Conservation (phyloP, 257 asterid species). For the Primulina huaijiensis region DNA sequence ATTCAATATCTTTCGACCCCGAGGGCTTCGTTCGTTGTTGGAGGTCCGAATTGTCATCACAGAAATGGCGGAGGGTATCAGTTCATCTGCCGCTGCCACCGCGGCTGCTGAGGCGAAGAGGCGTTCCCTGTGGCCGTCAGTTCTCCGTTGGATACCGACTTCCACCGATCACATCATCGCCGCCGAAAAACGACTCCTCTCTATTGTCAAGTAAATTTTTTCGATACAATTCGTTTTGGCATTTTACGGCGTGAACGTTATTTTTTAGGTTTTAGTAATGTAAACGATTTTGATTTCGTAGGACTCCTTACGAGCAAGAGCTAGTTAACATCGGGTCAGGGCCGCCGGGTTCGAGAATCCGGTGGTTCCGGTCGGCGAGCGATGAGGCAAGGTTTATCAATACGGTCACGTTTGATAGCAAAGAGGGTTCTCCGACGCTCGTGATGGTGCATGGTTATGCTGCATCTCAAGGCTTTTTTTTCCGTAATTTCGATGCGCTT, state of each 20-base stretch:
- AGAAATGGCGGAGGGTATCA: slow-evolving; percentile 66
- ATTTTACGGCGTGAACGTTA: neutral
- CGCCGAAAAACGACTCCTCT: slow-evolving; percentile 86
- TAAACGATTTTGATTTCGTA: slow-evolving; percentile 20
- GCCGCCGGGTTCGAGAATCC: slow-evolving; percentile 82
- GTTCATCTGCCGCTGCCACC: slow-evolving; percentile 34
- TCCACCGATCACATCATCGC: slow-evolving; percentile 87
- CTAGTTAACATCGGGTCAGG: slow-evolving; percentile 81
- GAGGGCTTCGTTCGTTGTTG: neutral
- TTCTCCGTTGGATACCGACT: slow-evolving; percentile 88
- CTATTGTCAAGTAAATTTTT: slow-evolving; percentile 45
- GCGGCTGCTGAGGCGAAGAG: slow-evolving; percentile 30
- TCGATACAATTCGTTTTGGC: neutral
- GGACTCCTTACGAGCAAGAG: slow-evolving; percentile 81
- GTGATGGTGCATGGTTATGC: slow-evolving; percentile 97
- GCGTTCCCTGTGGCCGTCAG: slow-evolving; percentile 61
- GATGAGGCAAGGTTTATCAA: slow-evolving; percentile 79
- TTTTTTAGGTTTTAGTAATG: neutral
- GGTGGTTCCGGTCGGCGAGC: slow-evolving; percentile 95
- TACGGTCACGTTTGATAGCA: slow-evolving; percentile 80
- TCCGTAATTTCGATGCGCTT: slow-evolving; percentile 87
- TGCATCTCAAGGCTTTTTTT: slow-evolving; percentile 98
- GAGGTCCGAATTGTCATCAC: slow-evolving; percentile 31
- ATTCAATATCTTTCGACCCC: neutral
- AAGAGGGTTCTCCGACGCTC: slow-evolving; percentile 85